Evolutionary conservation across 148 eudicot species (phyloP).

Genomic region (Chenopodium formosanum): DNA sequence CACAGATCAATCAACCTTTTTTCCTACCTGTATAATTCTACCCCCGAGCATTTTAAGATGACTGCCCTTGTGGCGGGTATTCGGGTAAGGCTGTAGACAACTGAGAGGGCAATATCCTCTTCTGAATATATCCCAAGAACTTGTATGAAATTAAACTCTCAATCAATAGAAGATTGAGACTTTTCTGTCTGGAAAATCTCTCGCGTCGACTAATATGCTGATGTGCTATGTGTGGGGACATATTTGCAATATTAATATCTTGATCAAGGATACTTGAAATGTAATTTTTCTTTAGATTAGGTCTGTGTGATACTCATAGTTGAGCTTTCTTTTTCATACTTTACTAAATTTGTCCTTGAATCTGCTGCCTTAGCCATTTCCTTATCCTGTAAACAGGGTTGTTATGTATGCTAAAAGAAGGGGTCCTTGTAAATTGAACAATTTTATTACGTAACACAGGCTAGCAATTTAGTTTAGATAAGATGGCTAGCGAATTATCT

Average conservation of each 20-base stretch:
- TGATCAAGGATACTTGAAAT: neutral
- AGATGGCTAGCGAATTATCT: slow-evolving; percentile 16
- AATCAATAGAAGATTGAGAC: slow-evolving; percentile 8
- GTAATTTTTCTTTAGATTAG: slow-evolving; percentile 18
- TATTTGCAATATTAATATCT: slow-evolving; percentile 15
- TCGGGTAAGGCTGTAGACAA: neutral
- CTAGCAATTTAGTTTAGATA: slow-evolving; percentile 16
- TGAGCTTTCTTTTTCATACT: slow-evolving; percentile 12
- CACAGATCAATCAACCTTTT: neutral
- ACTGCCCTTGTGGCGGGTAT: neutral
- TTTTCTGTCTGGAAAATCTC: neutral
- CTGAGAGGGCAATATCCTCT: slow-evolving; percentile 5
- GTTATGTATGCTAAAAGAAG: slow-evolving; percentile 15
- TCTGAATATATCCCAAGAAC: slow-evolving; percentile 5
- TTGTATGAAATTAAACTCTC: slow-evolving; percentile 8
- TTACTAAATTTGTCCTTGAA: slow-evolving; percentile 7
- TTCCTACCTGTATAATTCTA: neutral
- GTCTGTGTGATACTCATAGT: slow-evolving; percentile 28
- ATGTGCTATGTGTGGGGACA: slow-evolving; percentile 18
- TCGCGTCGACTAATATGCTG: slow-evolving; percentile 14
- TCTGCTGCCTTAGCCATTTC: slow-evolving; percentile 24
- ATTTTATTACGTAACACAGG: slow-evolving; percentile 7
- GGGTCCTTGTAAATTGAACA: slow-evolving; percentile 12
- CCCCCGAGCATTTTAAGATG: neutral
- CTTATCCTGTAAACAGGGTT: slow-evolving; percentile 28